Evolutionary conservation across 192 early-diverging fungal species (phyloP), one percentile per base, ranked within the genome.

Genomic region (Phycomyces nitens): DNA sequence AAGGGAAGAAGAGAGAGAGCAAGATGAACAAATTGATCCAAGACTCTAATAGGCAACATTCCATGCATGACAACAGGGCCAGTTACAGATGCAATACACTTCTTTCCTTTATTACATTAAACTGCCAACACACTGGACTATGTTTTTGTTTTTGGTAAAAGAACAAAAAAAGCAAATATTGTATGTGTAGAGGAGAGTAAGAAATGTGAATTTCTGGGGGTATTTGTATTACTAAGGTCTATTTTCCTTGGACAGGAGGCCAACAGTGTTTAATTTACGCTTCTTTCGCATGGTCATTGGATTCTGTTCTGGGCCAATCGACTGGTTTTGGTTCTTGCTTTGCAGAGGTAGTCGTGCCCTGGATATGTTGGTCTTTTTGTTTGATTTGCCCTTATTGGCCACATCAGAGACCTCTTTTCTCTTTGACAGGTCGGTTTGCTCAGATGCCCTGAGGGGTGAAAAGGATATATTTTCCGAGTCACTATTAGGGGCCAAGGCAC

Each of bases 31-130:
- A 34, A 34, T 34, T 34, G 29, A 34, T 7, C 29, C 18, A 47
- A 18, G 15, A 47, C 44, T 47, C 44, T 47, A 47, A 47, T 47
- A 47, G 18, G 15, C 18, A 47, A 47, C 44, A 47, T 47, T 47
- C 44, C 44, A 47, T 47, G 44, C 44, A 47, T 47, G 44, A 47
- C 44, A 47, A 47, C 44, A 47, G 44, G 44, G 44, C 44, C 44
- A 47, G 44, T 18, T 47, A 14, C 18, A 14, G 15, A 47, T 47
- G 44, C 44, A 47, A 47, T 34, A 34, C 29, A 34, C 29, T 7
- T 34, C 29, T 34, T 34, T 7, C 29, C 29, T 34, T 34, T 34
- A 34, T 34, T 34, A 34, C 29, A 34, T 34, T 34, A 34, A 34
- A 34, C 29, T 34, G 29, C 29, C 29, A 34, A 34, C 29, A 34